Conservation (phyloP, 257 asterid genomes). For the Solanum chiquidenum region DNA sequence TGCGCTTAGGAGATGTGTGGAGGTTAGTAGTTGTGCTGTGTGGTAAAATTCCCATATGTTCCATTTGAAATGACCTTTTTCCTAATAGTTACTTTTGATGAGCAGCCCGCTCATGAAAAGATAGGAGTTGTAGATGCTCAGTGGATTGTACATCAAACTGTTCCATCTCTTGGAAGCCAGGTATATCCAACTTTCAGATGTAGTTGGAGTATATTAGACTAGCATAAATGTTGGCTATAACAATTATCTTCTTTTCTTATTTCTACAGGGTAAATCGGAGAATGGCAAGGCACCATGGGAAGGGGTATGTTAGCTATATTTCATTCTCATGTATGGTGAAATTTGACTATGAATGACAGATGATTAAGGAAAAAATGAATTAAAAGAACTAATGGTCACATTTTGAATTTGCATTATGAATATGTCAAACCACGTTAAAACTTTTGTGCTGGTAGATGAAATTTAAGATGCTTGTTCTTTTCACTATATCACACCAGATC, state of each 20-base stretch:
- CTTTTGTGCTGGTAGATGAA: not conserved
- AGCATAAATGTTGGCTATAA: not conserved
- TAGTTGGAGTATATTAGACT: not conserved
- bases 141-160: constrained; percentile 93
- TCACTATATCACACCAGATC: not conserved
- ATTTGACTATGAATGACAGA: not conserved
- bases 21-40: constrained; percentile 29
- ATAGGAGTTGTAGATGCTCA: constrained; percentile 93
- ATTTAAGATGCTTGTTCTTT: not conserved
- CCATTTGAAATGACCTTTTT: not conserved
- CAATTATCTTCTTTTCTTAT: not conserved
- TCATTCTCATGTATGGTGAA: not conserved
- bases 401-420: not conserved
- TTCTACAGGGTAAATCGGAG: constrained; percentile 61
- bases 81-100: not conserved
- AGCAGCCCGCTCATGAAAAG: constrained; percentile 87
- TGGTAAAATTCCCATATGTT: not conserved
- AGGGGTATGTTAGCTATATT: constrained; percentile 55
- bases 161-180: constrained; percentile 93
- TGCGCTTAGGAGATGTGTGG: constrained; percentile 86
- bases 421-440: not conserved
- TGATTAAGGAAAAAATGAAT: not conserved
- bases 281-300: constrained; percentile 92
- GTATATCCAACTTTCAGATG: constrained; percentile 11
- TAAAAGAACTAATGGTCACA: not conserved